Base-by-base conservation (phyloP, 2,329 filamentous ascomycete species). In the Cadophora sp. region DNA sequence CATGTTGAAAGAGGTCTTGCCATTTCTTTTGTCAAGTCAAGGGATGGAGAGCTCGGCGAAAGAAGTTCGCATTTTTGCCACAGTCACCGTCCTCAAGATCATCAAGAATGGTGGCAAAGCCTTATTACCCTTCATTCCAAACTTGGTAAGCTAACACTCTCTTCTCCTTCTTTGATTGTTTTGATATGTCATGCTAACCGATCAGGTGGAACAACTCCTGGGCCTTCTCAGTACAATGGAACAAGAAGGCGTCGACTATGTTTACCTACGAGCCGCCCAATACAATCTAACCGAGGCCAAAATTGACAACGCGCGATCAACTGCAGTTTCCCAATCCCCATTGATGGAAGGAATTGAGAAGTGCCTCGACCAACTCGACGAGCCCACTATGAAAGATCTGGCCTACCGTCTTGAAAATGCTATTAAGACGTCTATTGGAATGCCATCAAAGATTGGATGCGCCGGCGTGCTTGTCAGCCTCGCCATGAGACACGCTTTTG, bases 361-460 rank as follows among this genome's bases (percentile, higher is more conserved):
- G 70, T 93, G 92, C 74, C 86, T 99, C 39, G 93, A 97, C 67
- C 89, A 92, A 62, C 84, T 96, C 1, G 93, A 98, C 75, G 89
- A 88, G 7, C 81, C 83, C 4, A 89, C 91, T n/a, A 95, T 97
- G 88, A 84, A 85, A 55, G 84, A 89, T 22, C 83, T 97, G 11
- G 88, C 90, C 43, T 88, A 89, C 1, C 87, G 83, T 53, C 84
- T 99, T 0, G 91, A 96, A 77, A 85, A 86, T 36, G 90, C 91
- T 0, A 93, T 98, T 79, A 96, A 95, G 77, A 89, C 86, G 30
- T 92, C 94, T 0, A 89, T 99, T 45, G 95, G 94, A 1, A 89
- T 98, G 80, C 95, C 95, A 1, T 96, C 94, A 0, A 98, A 98
- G 81, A 91, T 98, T 58, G 96, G 94, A 45, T 96, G 94, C 75